A percentile compares a stretch with the other conserved stretches of the same genome.
Evolutionary conservation across 495 filamentous ascomycete species (phyloP).

Genomic region (Lophiostoma macrostomum): DNA sequence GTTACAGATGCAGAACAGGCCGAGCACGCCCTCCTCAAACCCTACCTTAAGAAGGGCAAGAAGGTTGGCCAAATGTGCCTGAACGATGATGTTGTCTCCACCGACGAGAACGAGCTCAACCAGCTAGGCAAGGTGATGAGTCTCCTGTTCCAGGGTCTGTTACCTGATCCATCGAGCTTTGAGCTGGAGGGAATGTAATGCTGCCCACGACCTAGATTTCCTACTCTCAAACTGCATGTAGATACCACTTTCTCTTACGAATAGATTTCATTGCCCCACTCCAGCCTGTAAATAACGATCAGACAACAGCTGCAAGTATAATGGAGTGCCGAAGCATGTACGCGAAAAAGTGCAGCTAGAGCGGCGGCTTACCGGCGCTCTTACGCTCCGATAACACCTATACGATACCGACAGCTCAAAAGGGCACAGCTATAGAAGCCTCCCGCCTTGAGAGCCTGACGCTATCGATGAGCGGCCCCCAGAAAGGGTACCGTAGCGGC

Average conservation of each 20-base stretch:
- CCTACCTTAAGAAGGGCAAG: slow-evolving; percentile 36
- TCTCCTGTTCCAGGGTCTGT: slow-evolving; percentile 22
- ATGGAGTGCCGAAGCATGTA: no score
- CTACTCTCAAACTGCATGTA: neutral
- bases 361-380: no score
- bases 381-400: no score
- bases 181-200: slow-evolving; percentile 3
- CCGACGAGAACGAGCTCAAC: slow-evolving; percentile 20
- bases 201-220: neutral
- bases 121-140: slow-evolving; percentile 23
- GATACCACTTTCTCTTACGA: slow-evolving; percentile 1
- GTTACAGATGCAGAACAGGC: slow-evolving; percentile 47
- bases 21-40: slow-evolving; percentile 39
- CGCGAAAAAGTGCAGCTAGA: no score
- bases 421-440: no score
- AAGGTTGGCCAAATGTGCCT: slow-evolving; percentile 43
- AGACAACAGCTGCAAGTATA: neutral
- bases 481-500: no score
- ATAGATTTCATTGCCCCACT: neutral
- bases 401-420: no score
- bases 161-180: slow-evolving; percentile 26
- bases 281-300: neutral
- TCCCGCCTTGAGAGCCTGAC: no score
- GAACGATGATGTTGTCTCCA: slow-evolving; percentile 43
- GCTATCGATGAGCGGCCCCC: no score